Conservation (phyloP, 768 basidiomycete species). For the Amylocystis lapponica region DNA sequence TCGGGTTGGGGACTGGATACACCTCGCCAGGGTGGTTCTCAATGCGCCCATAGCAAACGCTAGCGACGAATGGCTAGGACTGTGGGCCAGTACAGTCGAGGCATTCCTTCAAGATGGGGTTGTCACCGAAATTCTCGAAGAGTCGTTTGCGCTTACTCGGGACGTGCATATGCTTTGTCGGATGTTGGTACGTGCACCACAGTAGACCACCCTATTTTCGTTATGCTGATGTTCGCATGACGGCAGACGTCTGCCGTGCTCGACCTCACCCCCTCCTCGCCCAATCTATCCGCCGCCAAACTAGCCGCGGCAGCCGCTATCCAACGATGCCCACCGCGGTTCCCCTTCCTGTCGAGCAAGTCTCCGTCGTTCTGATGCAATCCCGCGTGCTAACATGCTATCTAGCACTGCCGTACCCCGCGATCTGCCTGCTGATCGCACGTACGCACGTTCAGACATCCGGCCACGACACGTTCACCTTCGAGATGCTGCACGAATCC, state of each 20-base stretch:
- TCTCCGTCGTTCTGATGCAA: neutral
- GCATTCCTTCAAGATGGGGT: slow-evolving; percentile 45
- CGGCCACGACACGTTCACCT: slow-evolving; percentile 79
- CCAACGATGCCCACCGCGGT: slow-evolving; percentile 56
- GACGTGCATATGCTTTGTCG: slow-evolving; percentile 55
- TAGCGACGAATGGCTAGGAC: slow-evolving; percentile 45
- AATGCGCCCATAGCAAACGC: slow-evolving; percentile 22
- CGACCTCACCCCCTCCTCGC: slow-evolving; percentile 43
- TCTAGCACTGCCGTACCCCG: slow-evolving; percentile 70
- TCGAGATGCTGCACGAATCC: slow-evolving; percentile 82
- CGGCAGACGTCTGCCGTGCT: slow-evolving; percentile 39
- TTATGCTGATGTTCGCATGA: slow-evolving; percentile 26
- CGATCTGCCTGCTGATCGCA: slow-evolving; percentile 81
- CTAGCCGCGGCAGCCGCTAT: slow-evolving; percentile 37
- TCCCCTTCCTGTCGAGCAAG: slow-evolving; percentile 50
- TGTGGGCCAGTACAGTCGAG: slow-evolving; percentile 58
- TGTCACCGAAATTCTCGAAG: slow-evolving; percentile 42
- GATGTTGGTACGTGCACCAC: slow-evolving; percentile 48
- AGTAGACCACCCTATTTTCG: neutral
- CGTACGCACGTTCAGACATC: slow-evolving; percentile 68
- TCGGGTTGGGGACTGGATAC: slow-evolving; percentile 43
- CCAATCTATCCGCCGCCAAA: slow-evolving; percentile 44
- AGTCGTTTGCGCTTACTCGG: slow-evolving; percentile 55
- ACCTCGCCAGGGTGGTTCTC: slow-evolving; percentile 44
- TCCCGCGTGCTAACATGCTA: slow-evolving; percentile 1